Percentiles rank a stretch among this genome's conserved stretches.
phyloP scores from a whole-genome alignment of 2,329 filamentous ascomycete genomes.

The Colletotrichum somersetense region DNA sequence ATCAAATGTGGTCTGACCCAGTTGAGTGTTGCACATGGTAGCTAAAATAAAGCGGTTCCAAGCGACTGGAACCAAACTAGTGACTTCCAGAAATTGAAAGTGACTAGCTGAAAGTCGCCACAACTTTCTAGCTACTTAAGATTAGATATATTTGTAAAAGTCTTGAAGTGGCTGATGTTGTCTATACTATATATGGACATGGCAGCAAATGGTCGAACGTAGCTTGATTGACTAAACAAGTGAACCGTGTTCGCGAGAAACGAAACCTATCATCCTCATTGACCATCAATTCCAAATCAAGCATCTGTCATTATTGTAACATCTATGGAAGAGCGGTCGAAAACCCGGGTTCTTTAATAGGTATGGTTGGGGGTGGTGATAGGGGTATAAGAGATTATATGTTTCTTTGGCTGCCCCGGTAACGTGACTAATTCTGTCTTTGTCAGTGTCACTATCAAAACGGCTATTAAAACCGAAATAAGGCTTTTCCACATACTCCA shows the following conservation, averaged over 20 bases:
- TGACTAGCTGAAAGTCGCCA: not conserved
- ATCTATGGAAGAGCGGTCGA: not conserved
- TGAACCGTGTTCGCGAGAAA: not conserved
- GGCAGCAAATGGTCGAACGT: not conserved
- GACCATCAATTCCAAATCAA: not conserved
- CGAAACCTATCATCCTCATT: not conserved
- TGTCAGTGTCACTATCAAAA: too few relatives aligned
- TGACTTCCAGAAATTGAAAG: not conserved
- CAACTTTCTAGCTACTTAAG: not conserved
- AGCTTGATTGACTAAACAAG: not conserved
- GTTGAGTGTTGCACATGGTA: not conserved
- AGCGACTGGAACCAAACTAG: not conserved
- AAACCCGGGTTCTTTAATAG: not conserved
- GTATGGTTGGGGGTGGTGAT: not conserved
- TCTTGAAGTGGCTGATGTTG: not conserved
- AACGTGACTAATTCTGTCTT: too few relatives aligned
- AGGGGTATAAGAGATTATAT: too few relatives aligned
- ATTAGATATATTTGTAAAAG: not conserved
- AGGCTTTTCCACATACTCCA: too few relatives aligned
- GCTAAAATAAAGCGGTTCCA: not conserved
- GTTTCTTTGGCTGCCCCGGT: too few relatives aligned
- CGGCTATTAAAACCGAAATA: too few relatives aligned
- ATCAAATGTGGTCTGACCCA: not conserved
- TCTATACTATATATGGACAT: rapidly evolving
- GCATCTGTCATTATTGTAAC: not conserved